These are phyloP conservation scores for Salix brachista DNA, from an alignment of 345 rosid genomes.

Conservation along the genomic window DNA sequence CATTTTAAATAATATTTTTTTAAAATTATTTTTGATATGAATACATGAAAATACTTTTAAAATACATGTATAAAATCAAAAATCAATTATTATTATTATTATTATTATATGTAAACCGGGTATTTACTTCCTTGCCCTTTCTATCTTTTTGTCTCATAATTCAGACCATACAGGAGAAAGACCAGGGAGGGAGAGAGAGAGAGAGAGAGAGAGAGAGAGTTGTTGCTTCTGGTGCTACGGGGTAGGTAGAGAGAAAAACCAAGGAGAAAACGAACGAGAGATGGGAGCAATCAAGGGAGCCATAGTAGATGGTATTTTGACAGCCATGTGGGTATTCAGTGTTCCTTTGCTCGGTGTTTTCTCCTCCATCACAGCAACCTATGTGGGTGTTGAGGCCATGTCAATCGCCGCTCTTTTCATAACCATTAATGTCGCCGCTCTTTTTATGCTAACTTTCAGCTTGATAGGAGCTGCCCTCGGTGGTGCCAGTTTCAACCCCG, in stretches of 20 bases:
- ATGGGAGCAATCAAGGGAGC: conserved; percentile 20
- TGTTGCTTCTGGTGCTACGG: not conserved
- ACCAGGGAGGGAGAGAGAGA: not conserved
- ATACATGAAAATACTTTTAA: too few species aligned
- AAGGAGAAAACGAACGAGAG: not conserved
- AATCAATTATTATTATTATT: too few species aligned
- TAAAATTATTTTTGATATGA: too few species aligned
- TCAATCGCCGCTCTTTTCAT: conserved; percentile 16
- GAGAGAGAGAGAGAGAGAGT: too few species aligned
- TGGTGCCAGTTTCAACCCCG: conserved; percentile 31
- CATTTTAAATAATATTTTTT: too few species aligned
- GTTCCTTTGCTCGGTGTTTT: conserved; percentile 14
- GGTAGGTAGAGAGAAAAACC: not conserved
- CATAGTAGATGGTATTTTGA: conserved; percentile 15
- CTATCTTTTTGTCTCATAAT: not conserved
- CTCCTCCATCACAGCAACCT: conserved; percentile 8
- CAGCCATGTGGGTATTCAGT: conserved; percentile 26
- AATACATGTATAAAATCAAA: too few species aligned
- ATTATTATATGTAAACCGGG: not conserved
- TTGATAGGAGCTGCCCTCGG: conserved; percentile 17
- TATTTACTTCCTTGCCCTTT: not conserved
- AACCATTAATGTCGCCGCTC: conserved; percentile 14
- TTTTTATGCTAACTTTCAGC: conserved; percentile 21
- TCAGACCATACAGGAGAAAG: not conserved
- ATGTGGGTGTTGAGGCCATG: conserved; percentile 6